phyloP scores from a whole-genome alignment of 805 yeast genomes.

The Candida taoyuanica region DNA sequence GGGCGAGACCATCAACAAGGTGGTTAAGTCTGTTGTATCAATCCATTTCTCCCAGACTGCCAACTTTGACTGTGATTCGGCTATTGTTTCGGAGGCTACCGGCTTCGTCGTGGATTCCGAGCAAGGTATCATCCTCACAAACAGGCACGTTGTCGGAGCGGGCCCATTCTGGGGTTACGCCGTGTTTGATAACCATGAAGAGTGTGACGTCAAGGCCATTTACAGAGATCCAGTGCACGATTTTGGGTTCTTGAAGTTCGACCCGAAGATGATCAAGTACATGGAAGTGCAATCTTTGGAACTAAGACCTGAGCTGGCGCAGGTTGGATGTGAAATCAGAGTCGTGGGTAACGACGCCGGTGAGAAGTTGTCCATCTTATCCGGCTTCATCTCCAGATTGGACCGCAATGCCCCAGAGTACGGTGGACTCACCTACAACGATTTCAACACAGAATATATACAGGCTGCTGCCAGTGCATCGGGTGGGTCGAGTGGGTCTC shows the following conservation, averaged over 20 bases:
- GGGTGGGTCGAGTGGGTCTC: constrained; percentile 95
- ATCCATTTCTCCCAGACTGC: constrained; percentile 85
- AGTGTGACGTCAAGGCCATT: constrained; percentile 77
- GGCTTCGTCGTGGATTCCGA: constrained; percentile 88
- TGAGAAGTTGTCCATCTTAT: constrained; percentile 80
- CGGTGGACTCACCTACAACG: constrained; percentile 83
- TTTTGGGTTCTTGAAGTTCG: constrained; percentile 81
- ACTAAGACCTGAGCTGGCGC: constrained; percentile 76
- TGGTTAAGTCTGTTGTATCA: constrained; percentile 82
- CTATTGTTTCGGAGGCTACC: constrained; percentile 85
- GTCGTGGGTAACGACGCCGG: constrained; percentile 97
- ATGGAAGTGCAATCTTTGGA: constrained; percentile 64
- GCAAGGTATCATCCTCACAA: constrained; percentile 80
- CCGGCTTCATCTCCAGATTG: constrained; percentile 73
- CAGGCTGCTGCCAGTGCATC: constrained; percentile 96
- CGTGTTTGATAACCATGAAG: constrained; percentile 92
- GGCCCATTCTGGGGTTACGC: constrained; percentile 93
- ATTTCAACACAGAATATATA: constrained; percentile 89
- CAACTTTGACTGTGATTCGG: constrained; percentile 79
- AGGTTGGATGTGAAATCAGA: constrained; percentile 89
- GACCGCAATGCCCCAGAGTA: constrained; percentile 95
- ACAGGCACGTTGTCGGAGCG: constrained; percentile 93
- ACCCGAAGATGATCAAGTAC: constrained; percentile 67
- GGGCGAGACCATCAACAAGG: constrained; percentile 77
- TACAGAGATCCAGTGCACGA: constrained; percentile 95